phyloP scores from a whole-genome alignment of 345 rosid species.

The Psidium guajava region DNA sequence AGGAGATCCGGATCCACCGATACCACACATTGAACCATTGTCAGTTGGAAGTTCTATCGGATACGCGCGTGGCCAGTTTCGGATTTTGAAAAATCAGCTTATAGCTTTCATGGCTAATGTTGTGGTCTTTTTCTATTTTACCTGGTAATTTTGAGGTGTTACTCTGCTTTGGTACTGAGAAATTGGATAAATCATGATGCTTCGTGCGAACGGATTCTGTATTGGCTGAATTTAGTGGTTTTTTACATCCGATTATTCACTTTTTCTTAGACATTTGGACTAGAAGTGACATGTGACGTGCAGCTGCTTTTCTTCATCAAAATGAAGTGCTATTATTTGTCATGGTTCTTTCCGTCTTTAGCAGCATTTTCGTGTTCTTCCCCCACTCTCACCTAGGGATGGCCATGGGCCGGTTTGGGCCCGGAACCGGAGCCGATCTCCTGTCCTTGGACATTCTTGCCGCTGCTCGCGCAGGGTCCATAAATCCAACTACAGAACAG shows the following conservation, averaged over 20 bases:
- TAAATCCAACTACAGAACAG: constrained; percentile 61
- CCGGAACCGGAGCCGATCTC: constrained; percentile 20
- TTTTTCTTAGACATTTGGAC: background rate
- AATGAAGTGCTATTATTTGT: background rate
- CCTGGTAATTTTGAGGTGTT: background rate
- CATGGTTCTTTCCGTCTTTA: background rate
- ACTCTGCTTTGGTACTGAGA: background rate
- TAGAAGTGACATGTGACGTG: background rate
- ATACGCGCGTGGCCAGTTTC: too few species aligned
- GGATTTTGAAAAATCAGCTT: too few species aligned
- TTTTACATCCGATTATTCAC: background rate
- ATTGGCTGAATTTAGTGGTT: background rate
- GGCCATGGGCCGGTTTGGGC: too few species aligned
- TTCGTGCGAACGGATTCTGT: background rate
- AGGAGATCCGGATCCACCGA: too few species aligned
- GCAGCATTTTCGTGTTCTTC: background rate
- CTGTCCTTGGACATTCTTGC: constrained; percentile 16
- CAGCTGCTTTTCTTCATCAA: background rate
- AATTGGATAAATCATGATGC: background rate
- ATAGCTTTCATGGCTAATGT: too few species aligned
- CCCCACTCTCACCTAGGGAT: background rate
- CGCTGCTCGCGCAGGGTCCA: constrained; percentile 43
- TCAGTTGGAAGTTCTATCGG: too few species aligned
- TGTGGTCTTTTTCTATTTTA: too few species aligned
- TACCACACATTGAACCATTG: too few species aligned